Evolutionary conservation across 2,329 filamentous ascomycete species (phyloP).

Genomic region (Aspergillaceae sp.): DNA sequence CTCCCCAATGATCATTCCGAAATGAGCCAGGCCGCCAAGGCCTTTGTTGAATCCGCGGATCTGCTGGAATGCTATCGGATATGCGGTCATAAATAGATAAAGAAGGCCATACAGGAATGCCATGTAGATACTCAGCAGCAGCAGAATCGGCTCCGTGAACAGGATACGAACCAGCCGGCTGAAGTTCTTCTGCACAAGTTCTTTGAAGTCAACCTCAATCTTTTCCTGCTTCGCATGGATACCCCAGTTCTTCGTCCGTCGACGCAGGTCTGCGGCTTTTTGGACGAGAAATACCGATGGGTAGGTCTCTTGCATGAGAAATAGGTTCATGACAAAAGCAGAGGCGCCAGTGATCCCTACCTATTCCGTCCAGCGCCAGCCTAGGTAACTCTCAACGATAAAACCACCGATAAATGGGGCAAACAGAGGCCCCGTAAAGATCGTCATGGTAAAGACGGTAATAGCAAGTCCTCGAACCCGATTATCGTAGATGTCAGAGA

Average conservation of each 20-base stretch:
- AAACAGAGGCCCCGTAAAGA: conserved; percentile 44
- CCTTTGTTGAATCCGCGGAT: conserved; percentile 63
- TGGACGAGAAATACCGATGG: conserved; percentile 43
- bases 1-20: conserved; percentile 71
- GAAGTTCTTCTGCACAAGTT: conserved; percentile 40
- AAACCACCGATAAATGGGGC: conserved; percentile 49
- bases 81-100: conserved; percentile 26
- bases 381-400: conserved; percentile 40
- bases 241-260: conserved; percentile 47
- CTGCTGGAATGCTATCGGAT: conserved; percentile 27
- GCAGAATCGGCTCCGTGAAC: conserved; percentile 29
- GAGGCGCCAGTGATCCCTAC: conserved; percentile 43
- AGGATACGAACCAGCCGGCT: conserved; percentile 31
- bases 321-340: conserved; percentile 22
- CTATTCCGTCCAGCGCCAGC: conserved; percentile 44
- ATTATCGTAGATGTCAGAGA: conserved; percentile 49
- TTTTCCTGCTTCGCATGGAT: conserved; percentile 46
- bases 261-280: conserved; percentile 44
- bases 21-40: conserved; percentile 69
- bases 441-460: conserved; percentile 43
- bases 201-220: conserved; percentile 39
- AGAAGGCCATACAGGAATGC: conserved; percentile 21
- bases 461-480: conserved; percentile 35
- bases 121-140: conserved; percentile 27
- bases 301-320: conserved; percentile 46